phyloP scores from a whole-genome alignment of 2,329 filamentous ascomycete species.

The Aspergillus hortae region DNA sequence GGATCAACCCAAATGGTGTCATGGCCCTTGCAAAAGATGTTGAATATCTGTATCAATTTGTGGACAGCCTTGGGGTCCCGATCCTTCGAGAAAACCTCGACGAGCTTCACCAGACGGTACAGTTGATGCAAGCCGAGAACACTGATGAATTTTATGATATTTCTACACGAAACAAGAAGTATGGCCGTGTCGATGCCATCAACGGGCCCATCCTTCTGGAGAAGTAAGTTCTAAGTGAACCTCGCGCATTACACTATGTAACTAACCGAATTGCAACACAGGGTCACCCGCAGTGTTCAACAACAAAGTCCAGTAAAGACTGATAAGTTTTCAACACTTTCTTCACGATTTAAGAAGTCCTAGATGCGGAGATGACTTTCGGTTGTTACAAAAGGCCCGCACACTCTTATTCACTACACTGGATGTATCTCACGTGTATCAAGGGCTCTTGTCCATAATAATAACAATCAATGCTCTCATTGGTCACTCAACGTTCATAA shows the following conservation, averaged over 20 bases:
- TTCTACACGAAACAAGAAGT: constrained; percentile 84
- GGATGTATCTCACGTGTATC: neutral
- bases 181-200: constrained; percentile 84
- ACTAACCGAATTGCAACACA: constrained; percentile 32
- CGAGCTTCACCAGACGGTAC: constrained; percentile 88
- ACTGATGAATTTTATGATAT: constrained; percentile 97
- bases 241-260: neutral
- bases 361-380: neutral
- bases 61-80: constrained; percentile 80
- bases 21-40: constrained; percentile 78
- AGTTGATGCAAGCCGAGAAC: constrained; percentile 80
- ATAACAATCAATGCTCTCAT: neutral
- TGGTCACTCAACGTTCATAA: neutral
- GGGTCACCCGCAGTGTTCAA: constrained; percentile 59
- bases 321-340: constrained; percentile 67
- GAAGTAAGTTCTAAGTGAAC: constrained; percentile 58
- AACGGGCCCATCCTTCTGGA: constrained; percentile 88
- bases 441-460: neutral
- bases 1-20: constrained; percentile 85
- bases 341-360: constrained; percentile 66
- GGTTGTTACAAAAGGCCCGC: neutral
- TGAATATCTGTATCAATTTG: constrained; percentile 77
- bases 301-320: constrained; percentile 58
- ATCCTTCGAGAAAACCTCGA: constrained; percentile 86
- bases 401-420: neutral